A percentile compares a stretch with the other conserved stretches of the same genome.
phyloP scores from a whole-genome alignment of 176 grass and related monocot species.

The Carex pumila region DNA sequence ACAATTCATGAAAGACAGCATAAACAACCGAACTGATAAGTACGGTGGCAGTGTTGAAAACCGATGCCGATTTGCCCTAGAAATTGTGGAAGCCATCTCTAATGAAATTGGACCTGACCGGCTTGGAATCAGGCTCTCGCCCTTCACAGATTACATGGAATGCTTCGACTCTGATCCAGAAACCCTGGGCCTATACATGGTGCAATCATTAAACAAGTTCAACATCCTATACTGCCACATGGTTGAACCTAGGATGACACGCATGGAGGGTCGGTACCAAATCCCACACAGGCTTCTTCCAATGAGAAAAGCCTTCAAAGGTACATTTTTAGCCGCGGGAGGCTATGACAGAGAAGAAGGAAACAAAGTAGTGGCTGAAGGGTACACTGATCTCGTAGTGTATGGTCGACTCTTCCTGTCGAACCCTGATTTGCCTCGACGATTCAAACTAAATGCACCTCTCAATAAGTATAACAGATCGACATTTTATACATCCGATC shows the following conservation, averaged over 20 bases:
- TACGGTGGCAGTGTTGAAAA: conserved; percentile 35
- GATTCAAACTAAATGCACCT: conserved; percentile 19
- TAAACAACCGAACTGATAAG: conserved; percentile 39
- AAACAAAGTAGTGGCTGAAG: conserved; percentile 23
- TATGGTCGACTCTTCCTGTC: conserved; percentile 31
- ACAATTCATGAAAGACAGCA: conserved; percentile 56
- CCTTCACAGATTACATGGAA: conserved; percentile 31
- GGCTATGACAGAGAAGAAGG: conserved; percentile 46
- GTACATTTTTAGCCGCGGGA: conserved; percentile 30
- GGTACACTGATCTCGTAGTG: conserved; percentile 36
- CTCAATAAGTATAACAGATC: conserved; percentile 34
- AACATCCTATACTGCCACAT: conserved; percentile 31
- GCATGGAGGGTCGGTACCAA: conserved; percentile 3
- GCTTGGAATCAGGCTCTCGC: conserved; percentile 19
- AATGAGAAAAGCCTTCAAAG: conserved; percentile 33
- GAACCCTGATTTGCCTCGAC: conserved; percentile 26
- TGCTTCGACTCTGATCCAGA: conserved; percentile 42
- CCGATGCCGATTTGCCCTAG: conserved; percentile 41
- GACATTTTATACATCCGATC: conserved; percentile 38
- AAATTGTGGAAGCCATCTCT: conserved; percentile 24
- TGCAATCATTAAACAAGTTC: conserved; percentile 23
- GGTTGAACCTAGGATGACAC: conserved; percentile 29
- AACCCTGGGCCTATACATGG: conserved; percentile 23
- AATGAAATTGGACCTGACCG: conserved; percentile 20
- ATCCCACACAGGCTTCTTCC: conserved; percentile 29